Evolutionary conservation across 768 basidiomycete species (phyloP).

Genomic region (Amanita thiersii): DNA sequence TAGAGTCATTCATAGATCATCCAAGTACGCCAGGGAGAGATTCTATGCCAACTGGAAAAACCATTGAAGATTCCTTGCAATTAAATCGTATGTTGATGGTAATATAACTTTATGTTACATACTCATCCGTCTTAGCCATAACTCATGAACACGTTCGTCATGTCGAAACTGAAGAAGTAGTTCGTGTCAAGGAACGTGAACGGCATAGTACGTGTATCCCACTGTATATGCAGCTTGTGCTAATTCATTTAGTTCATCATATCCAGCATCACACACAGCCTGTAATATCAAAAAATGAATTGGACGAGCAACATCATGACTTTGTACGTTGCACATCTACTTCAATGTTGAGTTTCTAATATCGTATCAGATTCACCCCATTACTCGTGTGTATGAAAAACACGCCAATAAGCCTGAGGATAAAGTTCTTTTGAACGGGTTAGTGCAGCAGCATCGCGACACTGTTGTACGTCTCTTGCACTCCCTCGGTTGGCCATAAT

Average conservation of each 20-base stretch:
- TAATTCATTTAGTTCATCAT: slow-evolving; percentile 22
- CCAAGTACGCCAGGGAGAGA: slow-evolving; percentile 9
- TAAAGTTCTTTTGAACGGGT: slow-evolving; percentile 18
- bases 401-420: slow-evolving; percentile 22
- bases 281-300: slow-evolving; percentile 17
- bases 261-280: slow-evolving; percentile 31
- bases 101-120: background rate
- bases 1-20: slow-evolving; percentile 9
- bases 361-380: slow-evolving; percentile 17
- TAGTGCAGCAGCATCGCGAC: slow-evolving; percentile 20
- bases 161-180: slow-evolving; percentile 22
- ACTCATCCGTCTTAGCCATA: slow-evolving; percentile 14
- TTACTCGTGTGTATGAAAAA: slow-evolving; percentile 18
- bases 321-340: slow-evolving; percentile 12
- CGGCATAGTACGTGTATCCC: slow-evolving; percentile 22
- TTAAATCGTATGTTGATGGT: slow-evolving; percentile 13
- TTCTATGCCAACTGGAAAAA: slow-evolving; percentile 13
- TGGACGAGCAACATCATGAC: slow-evolving; percentile 18
- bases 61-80: slow-evolving; percentile 15
- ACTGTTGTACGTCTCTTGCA: slow-evolving; percentile 14
- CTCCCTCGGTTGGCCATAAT: background rate
- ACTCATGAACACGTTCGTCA: slow-evolving; percentile 20
- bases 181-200: slow-evolving; percentile 22
- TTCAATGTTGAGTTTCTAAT: background rate
- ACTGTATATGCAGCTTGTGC: background rate